Base-by-base conservation (phyloP, 2,329 filamentous ascomycete genomes). In the Cryphonectria carpinicola region DNA sequence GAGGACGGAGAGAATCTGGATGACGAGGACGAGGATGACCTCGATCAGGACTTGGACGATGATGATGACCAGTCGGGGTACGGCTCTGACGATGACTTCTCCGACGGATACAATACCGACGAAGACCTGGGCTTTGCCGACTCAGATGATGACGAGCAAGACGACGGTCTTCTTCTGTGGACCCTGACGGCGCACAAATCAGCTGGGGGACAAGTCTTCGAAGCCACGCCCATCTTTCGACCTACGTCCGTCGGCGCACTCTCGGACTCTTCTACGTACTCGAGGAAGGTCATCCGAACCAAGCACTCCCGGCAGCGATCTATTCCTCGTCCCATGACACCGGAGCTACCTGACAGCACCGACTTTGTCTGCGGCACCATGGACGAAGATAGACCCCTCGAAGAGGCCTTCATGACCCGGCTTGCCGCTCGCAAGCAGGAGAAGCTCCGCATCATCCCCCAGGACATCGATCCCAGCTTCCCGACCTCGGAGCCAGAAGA, bases 341-440 rank as follows among this genome's bases (percentile, higher is more conserved):
- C 93, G 2, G 94, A 97, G 78, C 85, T 99, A 14, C 96, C 96
- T 1, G 96, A 99, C 80, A 98, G 95, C 81, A 98, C 96, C 19
- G 96, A 99, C 80, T 99, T 99, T 75, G 96, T 99, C n/a, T 98
- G 96, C 77, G 96, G 96, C 71, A 99, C 96, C 1, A 86, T 99
- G 28, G 96, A 99, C 75, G 96, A 99, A 81, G 96, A 99, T 77
- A 90, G 94, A 61, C 94, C 94, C 3, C 83, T 98, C n/a, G 96
- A 99, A 79, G 94, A 95, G 75, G 95, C 94, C 0, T 99, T 98
- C 80, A 87, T 97, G 69, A 93, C 93, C 2, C 94, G 92, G 76
- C 87, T 97, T 70, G 92, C 95, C 77, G 90, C 93, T 69, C 91
- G 93, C 74, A 92, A 94, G 76, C 91, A 91, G 63, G 90, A 92